Evolutionary conservation across 2,329 filamentous ascomycete species (phyloP), one percentile per base, ranked within the genome.

Genomic region (Xylariaceae sp.): DNA sequence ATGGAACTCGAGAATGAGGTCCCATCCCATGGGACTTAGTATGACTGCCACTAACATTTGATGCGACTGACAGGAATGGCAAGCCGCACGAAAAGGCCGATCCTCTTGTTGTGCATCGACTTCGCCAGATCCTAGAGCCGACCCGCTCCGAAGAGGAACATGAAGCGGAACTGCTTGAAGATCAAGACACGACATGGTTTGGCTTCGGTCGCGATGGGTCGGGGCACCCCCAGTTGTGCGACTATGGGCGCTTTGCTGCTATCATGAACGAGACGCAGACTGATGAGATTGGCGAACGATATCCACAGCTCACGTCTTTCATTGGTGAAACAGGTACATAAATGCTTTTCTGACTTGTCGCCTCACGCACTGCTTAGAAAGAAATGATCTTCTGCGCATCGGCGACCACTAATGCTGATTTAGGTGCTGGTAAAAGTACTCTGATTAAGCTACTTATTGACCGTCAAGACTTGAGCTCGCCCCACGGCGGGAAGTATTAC

Each of bases 371-470:
- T 5, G 22, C 14, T 42, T 36, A 22, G 36, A 15, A 27, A 18
- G 11, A 40, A 43, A n/a, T 15, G 35, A 27, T 43, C 19, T 35
- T 27, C 11, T 33, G 11, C 39, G 36, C n/a, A 15, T 30, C 7
- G 15, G 32, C 30, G 15, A 40, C 11, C 33, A 42, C 46, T 47
- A n/a, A 48, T 31, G 32, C 17, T 14, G 19, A 39, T 45, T 17
- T 39, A 66, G 69, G 69, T 12, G 75, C 74, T 14, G 75, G 75
- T 1, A 78, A 78, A 60, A 76, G 73, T 40, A 75, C 72, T 2
- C 52, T 78, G 22, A 75, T 78, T 54, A 76, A 75, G 49, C 60
- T 78, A 39, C 62, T 78, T 11, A 73, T 78, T 38, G 70, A 75
- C 39, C 62, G 59, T 17, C 61, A 65, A 43, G 61, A 57, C 51